These are phyloP conservation scores for Rhizopogon vinicolor DNA, from an alignment of 768 basidiomycete species.

Conservation along the genomic window DNA sequence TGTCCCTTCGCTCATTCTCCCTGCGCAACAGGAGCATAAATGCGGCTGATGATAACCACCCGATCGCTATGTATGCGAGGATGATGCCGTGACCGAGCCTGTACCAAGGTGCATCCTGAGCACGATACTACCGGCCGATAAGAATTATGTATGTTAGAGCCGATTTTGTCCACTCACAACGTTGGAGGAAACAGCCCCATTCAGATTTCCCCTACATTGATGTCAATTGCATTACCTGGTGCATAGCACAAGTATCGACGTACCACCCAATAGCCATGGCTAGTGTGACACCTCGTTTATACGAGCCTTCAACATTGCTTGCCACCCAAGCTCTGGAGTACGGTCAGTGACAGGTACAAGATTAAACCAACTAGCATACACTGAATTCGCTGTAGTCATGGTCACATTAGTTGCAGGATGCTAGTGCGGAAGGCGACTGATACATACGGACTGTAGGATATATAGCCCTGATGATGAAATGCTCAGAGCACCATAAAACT, in stretches of 20 bases:
- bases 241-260: conserved; percentile 13
- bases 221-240: conserved; percentile 1
- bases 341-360: neutral
- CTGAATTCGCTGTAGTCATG: conserved; percentile 37
- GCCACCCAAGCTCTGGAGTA: conserved; percentile 46
- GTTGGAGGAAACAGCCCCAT: conserved; percentile 65
- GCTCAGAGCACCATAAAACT: neutral
- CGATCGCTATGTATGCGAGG: conserved; percentile 64
- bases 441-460: conserved; percentile 43
- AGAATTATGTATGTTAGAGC: neutral
- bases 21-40: conserved; percentile 44
- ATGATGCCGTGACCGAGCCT: conserved; percentile 65
- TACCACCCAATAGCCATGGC: conserved; percentile 64
- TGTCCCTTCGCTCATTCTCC: conserved; percentile 61
- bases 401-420: neutral
- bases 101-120: conserved; percentile 63
- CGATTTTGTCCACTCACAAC: conserved; percentile 40
- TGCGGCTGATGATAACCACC: conserved; percentile 47
- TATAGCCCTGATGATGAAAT: conserved; percentile 29
- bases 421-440: neutral
- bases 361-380: conserved; percentile 32
- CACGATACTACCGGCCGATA: conserved; percentile 48
- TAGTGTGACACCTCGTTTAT: conserved; percentile 66
- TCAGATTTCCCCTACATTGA: conserved; percentile 48
- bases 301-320: conserved; percentile 68